Conservation (phyloP, 495 filamentous ascomycete genomes). For the Penicillium bialowiezense region DNA sequence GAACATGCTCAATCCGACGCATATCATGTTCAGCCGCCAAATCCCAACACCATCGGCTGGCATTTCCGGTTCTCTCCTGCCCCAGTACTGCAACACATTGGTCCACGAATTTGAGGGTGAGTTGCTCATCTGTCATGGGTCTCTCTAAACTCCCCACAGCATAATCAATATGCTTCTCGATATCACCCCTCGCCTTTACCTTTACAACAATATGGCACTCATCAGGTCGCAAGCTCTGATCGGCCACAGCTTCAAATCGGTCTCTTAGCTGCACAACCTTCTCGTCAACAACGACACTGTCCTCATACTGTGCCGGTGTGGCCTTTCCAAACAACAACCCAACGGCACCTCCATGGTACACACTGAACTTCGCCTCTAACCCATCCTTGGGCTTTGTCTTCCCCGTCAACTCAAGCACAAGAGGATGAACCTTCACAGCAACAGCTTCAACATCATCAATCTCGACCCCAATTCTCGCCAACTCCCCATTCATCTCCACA, state of each 20-base stretch:
- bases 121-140: slow-evolving; percentile 42
- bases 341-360: slow-evolving; percentile 50
- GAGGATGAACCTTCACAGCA: slow-evolving; percentile 44
- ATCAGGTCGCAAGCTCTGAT: slow-evolving; percentile 38
- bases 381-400: slow-evolving; percentile 48
- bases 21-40: slow-evolving; percentile 11
- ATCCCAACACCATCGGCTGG: slow-evolving; percentile 20
- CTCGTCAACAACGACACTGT: slow-evolving; percentile 38
- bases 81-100: slow-evolving; percentile 30
- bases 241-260: slow-evolving; percentile 38
- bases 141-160: slow-evolving; percentile 49
- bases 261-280: slow-evolving; percentile 38
- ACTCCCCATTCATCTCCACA: slow-evolving; percentile 40
- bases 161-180: slow-evolving; percentile 45
- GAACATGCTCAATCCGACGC: slow-evolving; percentile 11
- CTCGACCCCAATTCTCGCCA: slow-evolving; percentile 18
- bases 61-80: slow-evolving; percentile 2
- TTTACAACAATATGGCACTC: slow-evolving; percentile 36
- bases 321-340: slow-evolving; percentile 50
- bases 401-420: slow-evolving; percentile 52
- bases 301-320: slow-evolving; percentile 47
- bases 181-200: slow-evolving; percentile 11
- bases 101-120: slow-evolving; percentile 47
- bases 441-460: slow-evolving; percentile 14
- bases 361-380: slow-evolving; percentile 53